A percentile compares a stretch with the other conserved stretches of the same genome.
These are phyloP conservation scores for Phytophthora hybrid DNA, from an alignment of 352 stramenopile species.

Conservation along the genomic window DNA sequence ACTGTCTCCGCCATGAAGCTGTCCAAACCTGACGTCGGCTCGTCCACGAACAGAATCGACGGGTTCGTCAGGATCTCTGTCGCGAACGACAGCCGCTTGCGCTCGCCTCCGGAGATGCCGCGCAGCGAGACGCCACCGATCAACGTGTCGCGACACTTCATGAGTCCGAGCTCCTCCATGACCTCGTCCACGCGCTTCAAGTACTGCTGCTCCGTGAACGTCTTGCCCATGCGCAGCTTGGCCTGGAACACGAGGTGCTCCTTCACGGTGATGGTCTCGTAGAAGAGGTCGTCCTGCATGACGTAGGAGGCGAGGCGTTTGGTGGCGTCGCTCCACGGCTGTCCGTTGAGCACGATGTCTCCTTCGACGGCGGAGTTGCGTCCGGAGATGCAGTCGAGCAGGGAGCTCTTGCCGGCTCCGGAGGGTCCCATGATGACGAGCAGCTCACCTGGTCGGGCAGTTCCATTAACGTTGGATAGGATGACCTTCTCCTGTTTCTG, in stretches of 20 bases:
- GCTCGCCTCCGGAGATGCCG: slow-evolving; percentile 74
- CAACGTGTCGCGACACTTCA: slow-evolving; percentile 51
- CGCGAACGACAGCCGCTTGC: slow-evolving; percentile 81
- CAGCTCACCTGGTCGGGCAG: slow-evolving; percentile 59
- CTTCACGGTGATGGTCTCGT: slow-evolving; percentile 80
- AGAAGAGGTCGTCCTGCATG: slow-evolving; percentile 93
- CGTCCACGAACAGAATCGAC: slow-evolving; percentile 79
- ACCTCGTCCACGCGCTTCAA: slow-evolving; percentile 48
- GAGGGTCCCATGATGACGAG: slow-evolving; percentile 75
- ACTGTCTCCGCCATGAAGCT: slow-evolving; percentile 58
- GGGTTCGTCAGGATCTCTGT: slow-evolving; percentile 78
- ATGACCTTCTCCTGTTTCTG: slow-evolving; percentile 56
- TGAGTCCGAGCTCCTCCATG: slow-evolving; percentile 55
- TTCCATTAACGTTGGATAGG: slow-evolving; percentile 53
- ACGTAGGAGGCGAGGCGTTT: slow-evolving; percentile 75
- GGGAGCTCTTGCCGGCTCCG: slow-evolving; percentile 84
- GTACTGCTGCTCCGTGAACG: slow-evolving; percentile 33
- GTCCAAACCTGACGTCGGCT: slow-evolving; percentile 67
- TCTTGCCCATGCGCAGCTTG: slow-evolving; percentile 64
- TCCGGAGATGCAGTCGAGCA: slow-evolving; percentile 46
- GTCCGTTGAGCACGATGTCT: slow-evolving; percentile 61
- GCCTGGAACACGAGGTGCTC: slow-evolving; percentile 89
- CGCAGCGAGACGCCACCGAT: slow-evolving; percentile 50
- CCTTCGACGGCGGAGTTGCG: slow-evolving; percentile 82
- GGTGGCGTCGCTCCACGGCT: slow-evolving; percentile 45